These are phyloP conservation scores for Hypsizygus ulmarius DNA, from an alignment of 1,284 basidiomycete species.

Conservation along the genomic window DNA sequence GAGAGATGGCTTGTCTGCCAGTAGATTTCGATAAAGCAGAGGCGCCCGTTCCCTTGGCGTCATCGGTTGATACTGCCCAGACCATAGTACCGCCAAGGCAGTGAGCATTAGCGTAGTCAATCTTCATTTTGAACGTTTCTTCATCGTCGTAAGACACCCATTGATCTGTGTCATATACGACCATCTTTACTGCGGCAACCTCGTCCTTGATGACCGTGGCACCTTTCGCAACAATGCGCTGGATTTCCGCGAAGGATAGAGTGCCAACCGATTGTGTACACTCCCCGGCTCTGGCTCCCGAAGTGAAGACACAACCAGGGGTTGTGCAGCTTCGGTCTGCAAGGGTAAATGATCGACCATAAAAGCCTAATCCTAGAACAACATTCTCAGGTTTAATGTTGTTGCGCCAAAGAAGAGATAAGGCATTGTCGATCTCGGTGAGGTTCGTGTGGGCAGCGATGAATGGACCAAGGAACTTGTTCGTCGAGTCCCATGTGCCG, in stretches of 20 bases:
- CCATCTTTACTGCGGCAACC: conserved; percentile 20
- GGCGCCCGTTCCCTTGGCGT: neutral
- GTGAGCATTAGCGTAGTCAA: conserved; percentile 24
- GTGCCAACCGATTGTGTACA: neutral
- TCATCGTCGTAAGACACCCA: conserved; percentile 27
- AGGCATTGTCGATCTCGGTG: conserved; percentile 23
- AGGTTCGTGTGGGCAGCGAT: conserved; percentile 24
- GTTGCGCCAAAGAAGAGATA: conserved; percentile 18
- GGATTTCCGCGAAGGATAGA: neutral
- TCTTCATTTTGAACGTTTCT: conserved; percentile 24
- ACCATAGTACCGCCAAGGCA: conserved; percentile 24
- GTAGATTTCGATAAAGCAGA: neutral
- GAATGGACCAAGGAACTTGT: conserved; percentile 18
- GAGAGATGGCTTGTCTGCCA: neutral
- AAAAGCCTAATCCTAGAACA: conserved; percentile 29
- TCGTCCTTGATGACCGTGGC: conserved; percentile 1
- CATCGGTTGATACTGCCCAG: conserved; percentile 2
- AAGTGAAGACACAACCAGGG: conserved; percentile 21
- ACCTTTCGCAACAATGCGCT: neutral
- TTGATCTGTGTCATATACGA: conserved; percentile 22
- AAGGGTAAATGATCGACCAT: conserved; percentile 27
- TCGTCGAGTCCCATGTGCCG: conserved; percentile 24
- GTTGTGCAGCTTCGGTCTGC: conserved; percentile 5
- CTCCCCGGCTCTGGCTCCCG: conserved; percentile 1
- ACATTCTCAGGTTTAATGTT: conserved; percentile 21